Conservation (phyloP, 306 rosid genomes). For the Vigna unguiculata region DNA sequence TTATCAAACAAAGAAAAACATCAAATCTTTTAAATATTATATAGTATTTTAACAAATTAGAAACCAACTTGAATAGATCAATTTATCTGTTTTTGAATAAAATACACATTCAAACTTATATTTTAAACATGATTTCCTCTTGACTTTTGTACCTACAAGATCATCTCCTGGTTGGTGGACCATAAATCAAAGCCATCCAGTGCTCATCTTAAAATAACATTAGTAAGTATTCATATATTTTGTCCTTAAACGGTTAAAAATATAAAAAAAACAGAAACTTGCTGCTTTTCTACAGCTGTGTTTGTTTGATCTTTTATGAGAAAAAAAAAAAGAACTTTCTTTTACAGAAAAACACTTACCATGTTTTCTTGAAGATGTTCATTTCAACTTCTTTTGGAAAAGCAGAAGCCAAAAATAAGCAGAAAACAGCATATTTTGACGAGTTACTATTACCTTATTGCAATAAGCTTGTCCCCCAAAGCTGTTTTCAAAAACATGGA, state of each 20-base stretch:
- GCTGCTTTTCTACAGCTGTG: conserved; percentile 12
- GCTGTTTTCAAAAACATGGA: no score
- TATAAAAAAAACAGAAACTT: not conserved
- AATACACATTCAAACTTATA: not conserved
- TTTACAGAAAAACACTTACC: no score
- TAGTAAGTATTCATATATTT: conserved; percentile 9
- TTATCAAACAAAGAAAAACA: conserved; percentile 5
- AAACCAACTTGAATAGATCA: not conserved
- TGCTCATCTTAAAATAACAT: conserved; percentile 20
- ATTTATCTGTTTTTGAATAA: conserved; percentile 7
- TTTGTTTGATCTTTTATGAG: no score
- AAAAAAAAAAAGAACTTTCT: no score
- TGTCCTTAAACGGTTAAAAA: not conserved
- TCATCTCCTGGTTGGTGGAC: conserved; percentile 17
- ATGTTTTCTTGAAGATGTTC: no score
- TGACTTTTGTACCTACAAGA: not conserved
- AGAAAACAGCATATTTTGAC: no score
- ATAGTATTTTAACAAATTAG: not conserved
- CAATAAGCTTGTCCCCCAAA: no score
- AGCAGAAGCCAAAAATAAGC: no score
- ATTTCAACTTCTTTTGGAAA: no score
- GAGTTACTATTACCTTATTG: no score
- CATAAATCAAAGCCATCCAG: not conserved
- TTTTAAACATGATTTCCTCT: not conserved
- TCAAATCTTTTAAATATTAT: not conserved